A percentile compares a stretch with the other conserved stretches of the same genome.
These are phyloP conservation scores for Magnolia kwangsiensis DNA, from an alignment of 164 flowering plant species.

Conservation along the genomic window DNA sequence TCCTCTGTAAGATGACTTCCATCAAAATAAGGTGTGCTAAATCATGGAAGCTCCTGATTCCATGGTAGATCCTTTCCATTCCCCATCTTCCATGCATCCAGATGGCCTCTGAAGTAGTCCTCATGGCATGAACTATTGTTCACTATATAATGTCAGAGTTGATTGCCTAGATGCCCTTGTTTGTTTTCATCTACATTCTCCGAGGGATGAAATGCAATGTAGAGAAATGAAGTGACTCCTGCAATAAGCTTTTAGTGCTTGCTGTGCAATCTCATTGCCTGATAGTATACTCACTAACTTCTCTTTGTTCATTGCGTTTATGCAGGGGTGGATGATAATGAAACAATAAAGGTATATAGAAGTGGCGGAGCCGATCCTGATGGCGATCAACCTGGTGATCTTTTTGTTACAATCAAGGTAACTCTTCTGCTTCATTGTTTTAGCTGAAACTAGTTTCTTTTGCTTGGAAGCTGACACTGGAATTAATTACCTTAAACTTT, in stretches of 20 bases:
- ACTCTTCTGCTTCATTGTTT: not conserved
- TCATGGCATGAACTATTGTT: too few relatives aligned
- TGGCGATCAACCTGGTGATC: slow-evolving; percentile 91
- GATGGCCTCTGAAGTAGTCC: too few relatives aligned
- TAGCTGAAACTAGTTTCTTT: not conserved
- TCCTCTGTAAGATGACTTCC: too few relatives aligned
- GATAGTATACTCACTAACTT: not conserved
- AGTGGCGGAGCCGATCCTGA: slow-evolving; percentile 98
- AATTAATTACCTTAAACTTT: not conserved
- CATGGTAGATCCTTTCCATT: too few relatives aligned
- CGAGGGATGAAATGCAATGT: not conserved
- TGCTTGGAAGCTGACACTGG: not conserved
- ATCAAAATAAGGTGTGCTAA: too few relatives aligned
- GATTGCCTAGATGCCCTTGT: too few relatives aligned
- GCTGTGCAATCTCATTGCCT: not conserved
- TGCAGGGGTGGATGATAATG: slow-evolving; percentile 81
- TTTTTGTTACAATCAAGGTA: slow-evolving; percentile 77
- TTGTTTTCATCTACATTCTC: too few relatives aligned
- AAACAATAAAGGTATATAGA: slow-evolving; percentile 55
- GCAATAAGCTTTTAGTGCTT: not conserved
- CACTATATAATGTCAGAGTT: too few relatives aligned
- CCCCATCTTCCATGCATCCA: too few relatives aligned
- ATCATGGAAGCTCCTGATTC: too few relatives aligned
- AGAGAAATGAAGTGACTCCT: not conserved
- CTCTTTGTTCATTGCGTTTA: not conserved